Evolutionary conservation across 2,329 filamentous ascomycete species (phyloP).

Genomic region (Mariannaea sp.): DNA sequence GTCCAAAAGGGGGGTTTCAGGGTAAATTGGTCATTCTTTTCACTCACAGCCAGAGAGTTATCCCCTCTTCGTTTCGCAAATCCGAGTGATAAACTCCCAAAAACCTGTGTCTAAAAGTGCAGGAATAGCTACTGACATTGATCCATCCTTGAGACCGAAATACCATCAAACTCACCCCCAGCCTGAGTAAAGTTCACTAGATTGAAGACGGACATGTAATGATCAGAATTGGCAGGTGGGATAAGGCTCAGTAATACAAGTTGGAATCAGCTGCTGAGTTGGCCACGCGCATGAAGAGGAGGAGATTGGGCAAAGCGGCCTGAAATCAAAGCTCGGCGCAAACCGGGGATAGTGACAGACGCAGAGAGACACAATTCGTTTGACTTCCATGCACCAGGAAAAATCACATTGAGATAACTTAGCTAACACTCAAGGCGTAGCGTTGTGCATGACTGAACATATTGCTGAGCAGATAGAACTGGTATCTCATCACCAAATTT

Average conservation of each 20-base stretch:
- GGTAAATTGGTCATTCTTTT: too few species aligned
- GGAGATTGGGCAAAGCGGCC: not conserved
- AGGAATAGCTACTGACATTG: too few species aligned
- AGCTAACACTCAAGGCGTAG: not conserved
- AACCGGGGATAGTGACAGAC: not conserved
- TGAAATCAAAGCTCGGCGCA: not conserved
- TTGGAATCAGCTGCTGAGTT: not conserved
- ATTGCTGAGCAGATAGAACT: not conserved
- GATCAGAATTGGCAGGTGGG: too few species aligned
- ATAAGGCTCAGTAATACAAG: not conserved
- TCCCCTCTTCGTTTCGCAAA: too few species aligned
- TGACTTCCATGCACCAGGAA: conserved; percentile 5
- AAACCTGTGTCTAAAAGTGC: too few species aligned
- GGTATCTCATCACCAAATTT: not conserved
- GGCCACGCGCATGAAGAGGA: not conserved
- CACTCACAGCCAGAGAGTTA: too few species aligned
- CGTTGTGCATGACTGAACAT: not conserved
- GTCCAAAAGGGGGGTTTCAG: too few species aligned
- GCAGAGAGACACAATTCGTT: not conserved
- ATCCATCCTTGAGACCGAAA: too few species aligned
- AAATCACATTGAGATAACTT: not conserved
- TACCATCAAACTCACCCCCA: too few species aligned
- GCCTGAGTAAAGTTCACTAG: too few species aligned
- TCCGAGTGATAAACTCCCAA: too few species aligned
- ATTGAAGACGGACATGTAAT: too few species aligned